Evolutionary conservation across 345 rosid species (phyloP).

Genomic region (Citrus medica): DNA sequence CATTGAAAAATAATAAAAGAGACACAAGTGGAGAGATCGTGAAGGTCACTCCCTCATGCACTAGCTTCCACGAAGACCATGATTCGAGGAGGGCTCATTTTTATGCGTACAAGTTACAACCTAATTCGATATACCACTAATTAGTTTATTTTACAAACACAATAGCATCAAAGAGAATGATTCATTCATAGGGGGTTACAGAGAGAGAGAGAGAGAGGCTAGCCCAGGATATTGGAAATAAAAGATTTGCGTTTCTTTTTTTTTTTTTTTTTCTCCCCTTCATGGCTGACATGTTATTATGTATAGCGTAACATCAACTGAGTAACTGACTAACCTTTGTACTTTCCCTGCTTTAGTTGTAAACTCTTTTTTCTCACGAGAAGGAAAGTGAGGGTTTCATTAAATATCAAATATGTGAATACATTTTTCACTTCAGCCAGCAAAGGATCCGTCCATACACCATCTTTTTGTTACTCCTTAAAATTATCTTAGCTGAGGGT

Average conservation of each 20-base stretch:
- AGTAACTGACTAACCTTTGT: background rate
- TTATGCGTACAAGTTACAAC: background rate
- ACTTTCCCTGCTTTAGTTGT: background rate
- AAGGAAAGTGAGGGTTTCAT: too few relatives aligned
- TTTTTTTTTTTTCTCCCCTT: background rate
- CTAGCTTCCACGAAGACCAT: slow-evolving; percentile 30
- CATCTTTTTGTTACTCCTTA: too few relatives aligned
- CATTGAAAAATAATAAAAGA: slow-evolving; percentile 3
- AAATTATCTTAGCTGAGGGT: too few relatives aligned
- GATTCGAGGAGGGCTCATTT: slow-evolving; percentile 17
- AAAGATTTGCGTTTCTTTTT: background rate
- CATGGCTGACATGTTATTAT: background rate
- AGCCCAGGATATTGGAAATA: background rate
- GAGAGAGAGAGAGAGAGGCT: background rate
- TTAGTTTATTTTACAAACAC: too few relatives aligned
- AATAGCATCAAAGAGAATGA: background rate
- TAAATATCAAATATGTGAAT: too few relatives aligned
- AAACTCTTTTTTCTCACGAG: too few relatives aligned
- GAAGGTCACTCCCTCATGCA: slow-evolving; percentile 24
- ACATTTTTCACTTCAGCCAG: too few relatives aligned
- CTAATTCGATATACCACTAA: too few relatives aligned
- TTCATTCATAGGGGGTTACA: background rate
- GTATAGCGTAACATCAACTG: background rate
- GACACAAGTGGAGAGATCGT: slow-evolving; percentile 33
- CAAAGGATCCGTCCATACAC: too few relatives aligned